Base-by-base conservation (phyloP, 805 yeast species). In the Kuraishia floccosa region DNA sequence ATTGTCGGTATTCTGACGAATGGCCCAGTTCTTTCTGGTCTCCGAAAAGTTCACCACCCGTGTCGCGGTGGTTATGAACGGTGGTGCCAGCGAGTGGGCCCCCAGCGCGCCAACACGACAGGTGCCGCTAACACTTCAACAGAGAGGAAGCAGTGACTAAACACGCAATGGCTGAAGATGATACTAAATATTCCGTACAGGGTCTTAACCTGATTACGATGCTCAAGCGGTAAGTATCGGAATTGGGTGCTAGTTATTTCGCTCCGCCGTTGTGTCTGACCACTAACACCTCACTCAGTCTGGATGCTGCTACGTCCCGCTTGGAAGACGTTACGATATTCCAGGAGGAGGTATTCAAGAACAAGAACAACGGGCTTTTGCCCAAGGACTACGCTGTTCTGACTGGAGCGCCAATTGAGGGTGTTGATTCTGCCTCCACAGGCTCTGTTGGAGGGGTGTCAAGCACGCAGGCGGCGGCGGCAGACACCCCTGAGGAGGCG, bases 271-370 rank as follows among this genome's bases (percentile, higher is more conserved):
- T n/a, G n/a, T n/a, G n/a, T n/a, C n/a, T n/a, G n/a, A n/a, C n/a
- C 5, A 14, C 28, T 27, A 18, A 23, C 26, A n/a, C n/a, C 9
- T 4, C 11, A 10, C 18, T 50, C 46, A 68, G 94, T 41, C 70
- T 86, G 44, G 96, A 86, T 54, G 89, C 94, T 11, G 96, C 96
- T 22, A 84, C 96, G 7, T 78, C 94, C 5, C 74, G 96, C 30
- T 71, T 86, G 42, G 96, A 86, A 48, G 96, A 86, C 52, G 75
- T 86, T 28, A 83, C 93, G 19, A 67, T 80, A 32, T 76, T 68
- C 51, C 94, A 84, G 49, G 83, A 77, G 43, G 73, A 71, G 24
- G 63, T 69, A 29, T 46, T 60, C 24, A 34, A 26, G 33, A 25
- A 18, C 41, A 39, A 16, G 11, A 34, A 24, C 22, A 35, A 28